Evolutionary conservation across 2,329 filamentous ascomycete species (phyloP), one percentile per base, ranked within the genome.

Genomic region (Aspergillus ruber): DNA sequence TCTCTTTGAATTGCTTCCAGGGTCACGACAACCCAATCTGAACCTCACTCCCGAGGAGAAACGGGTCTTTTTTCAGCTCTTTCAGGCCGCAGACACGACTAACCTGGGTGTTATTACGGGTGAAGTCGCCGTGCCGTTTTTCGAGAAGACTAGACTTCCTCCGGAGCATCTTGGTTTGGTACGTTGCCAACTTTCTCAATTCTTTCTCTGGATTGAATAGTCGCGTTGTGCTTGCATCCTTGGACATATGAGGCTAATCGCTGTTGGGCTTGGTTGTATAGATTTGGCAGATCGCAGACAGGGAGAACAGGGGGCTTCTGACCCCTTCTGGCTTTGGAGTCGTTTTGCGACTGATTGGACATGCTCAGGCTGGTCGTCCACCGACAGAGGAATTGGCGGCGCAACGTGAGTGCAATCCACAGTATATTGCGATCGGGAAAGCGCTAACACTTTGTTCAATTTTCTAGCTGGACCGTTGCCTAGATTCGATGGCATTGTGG

Each of bases 261-360:
- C 36, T 42, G 41, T 51, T 52, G 33, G 51, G 27, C 36, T 4
- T 36, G 39, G 20, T 18, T 40, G 25, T 55, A 50, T 69, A 95
- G 87, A 97, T 98, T 78, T 98, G 93, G 93, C 91, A 97, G 73
- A 93, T 98, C 67, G 91, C 93, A 58, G 93, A 98, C 74, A 90
- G 82, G 56, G 91, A 97, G 74, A 98, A 98, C 74, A 83, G 90
- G 55, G 93, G 93, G 45, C 86, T 97, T 57, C 76, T 98, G 57
- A 96, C 90, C 29, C 90, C 90, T 17, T 82, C 90, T 38, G 93
- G 91, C 65, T 98, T 98, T 72, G 88, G 90, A 51, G 82, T 95
- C 65, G 93, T 95, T 49, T 73, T 98, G 65, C 83, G 93, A 62
- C 82, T 98, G 65, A 97, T 98, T 65, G 93, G 90, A 50, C 93